Base-by-base conservation (phyloP, 441 rosid species). In the Manihot esculenta region DNA sequence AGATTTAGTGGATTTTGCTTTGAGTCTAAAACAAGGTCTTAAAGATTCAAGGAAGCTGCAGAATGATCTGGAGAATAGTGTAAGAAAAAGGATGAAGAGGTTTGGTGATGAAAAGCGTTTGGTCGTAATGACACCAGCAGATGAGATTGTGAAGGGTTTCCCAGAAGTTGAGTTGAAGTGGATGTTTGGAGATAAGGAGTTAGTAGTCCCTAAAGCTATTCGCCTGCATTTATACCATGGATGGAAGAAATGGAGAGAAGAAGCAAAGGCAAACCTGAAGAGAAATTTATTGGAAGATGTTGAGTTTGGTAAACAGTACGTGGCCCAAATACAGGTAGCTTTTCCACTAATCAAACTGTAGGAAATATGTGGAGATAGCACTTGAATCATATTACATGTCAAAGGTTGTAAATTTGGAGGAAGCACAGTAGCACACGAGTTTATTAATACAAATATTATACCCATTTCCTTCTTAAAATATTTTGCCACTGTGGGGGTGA, bases 171-270 rank as follows among this genome's bases (percentile, higher is more conserved):
- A 93, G 83, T 65, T 87, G 85, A 93, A 91, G 82, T 91, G 97
- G 98, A 88, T 87, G 94, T 93, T 93, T 77, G 96, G 96, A 80
- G 85, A 87, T 70, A 91, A 85, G 83, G 93, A 88, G 81, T 88
- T 89, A 70, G 85, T 93, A 77, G 88, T 88, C 83, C 97, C 97
- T 27, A 89, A 89, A 84, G 97, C 98, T 45, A 75, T 84, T 71
- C 76, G 87, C 69, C 80, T 81, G 65, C 93, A 86, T 81, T 80
- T 93, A 79, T 85, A 86, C 72, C 96, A 93, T 82, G 97, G 97
- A 26, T 93, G 98, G 98, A 93, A 89, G 82, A 88, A 81, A 74
- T 93, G 98, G 98, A 88, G 94, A 50, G 96, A 89, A 78, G 97
- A 93, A 78, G 92, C 88, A 54, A 93, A 89, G 77, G 89, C 89